Conservation (phyloP, 2,329 filamentous ascomycete species). For the Penicillium digitatum region DNA sequence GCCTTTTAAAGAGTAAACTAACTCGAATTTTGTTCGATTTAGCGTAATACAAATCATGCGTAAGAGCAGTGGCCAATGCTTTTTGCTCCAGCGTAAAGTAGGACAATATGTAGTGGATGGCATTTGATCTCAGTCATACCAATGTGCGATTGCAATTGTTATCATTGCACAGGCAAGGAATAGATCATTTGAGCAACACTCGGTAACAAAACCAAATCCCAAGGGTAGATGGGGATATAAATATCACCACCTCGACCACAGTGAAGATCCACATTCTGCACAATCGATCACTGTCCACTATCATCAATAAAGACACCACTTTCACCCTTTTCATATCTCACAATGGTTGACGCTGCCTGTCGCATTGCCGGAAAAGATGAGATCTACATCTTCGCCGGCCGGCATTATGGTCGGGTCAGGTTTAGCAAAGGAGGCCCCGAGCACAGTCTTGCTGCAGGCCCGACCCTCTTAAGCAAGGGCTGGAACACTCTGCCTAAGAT, state of each 20-base stretch:
- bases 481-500: not conserved
- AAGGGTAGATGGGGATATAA: not conserved
- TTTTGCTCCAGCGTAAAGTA: not conserved
- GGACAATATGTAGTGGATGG: not conserved
- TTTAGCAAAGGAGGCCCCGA: not conserved
- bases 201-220: no score
- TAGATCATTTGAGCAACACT: not conserved
- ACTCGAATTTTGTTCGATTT: not conserved
- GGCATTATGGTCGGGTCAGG: not conserved
- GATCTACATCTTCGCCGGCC: not conserved
- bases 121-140: not conserved
- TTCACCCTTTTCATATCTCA: not conserved
- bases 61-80: not conserved
- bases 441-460: not conserved
- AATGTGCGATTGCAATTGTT: not conserved
- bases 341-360: slow-evolving; percentile 2
- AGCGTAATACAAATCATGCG: not conserved
- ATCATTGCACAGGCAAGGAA: not conserved
- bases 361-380: not conserved
- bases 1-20: no score
- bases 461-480: not conserved
- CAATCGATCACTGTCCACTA: not conserved
- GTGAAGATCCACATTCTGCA: not conserved
- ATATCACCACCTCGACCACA: not conserved
- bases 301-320: not conserved